These are phyloP conservation scores for Prunus armeniaca DNA, from an alignment of 306 rosid species.

Conservation along the genomic window DNA sequence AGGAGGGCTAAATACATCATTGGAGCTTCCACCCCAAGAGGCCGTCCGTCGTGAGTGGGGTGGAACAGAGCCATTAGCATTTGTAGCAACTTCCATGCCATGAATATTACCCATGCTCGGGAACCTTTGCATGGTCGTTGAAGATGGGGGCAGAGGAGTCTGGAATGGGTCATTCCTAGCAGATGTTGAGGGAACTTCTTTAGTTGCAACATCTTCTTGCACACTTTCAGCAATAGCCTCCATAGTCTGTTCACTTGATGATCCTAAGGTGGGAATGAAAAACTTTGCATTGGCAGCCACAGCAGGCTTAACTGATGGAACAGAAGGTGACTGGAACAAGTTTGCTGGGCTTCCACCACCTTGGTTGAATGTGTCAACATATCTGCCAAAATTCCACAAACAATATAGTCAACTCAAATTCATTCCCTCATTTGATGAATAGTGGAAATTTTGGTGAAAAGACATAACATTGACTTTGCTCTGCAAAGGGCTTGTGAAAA, in stretches of 20 bases:
- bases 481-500: not conserved
- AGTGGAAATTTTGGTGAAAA: not conserved
- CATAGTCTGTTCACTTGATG: slow-evolving; percentile 49
- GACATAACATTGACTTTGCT: not conserved
- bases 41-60: slow-evolving; percentile 65
- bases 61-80: slow-evolving; percentile 24
- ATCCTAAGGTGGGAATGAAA: slow-evolving; percentile 64
- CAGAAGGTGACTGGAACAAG: slow-evolving; percentile 69
- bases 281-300: slow-evolving; percentile 66
- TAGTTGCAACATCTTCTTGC: slow-evolving; percentile 45
- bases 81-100: slow-evolving; percentile 24
- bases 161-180: slow-evolving; percentile 41
- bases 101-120: slow-evolving; percentile 65
- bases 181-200: slow-evolving; percentile 48
- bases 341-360: slow-evolving; percentile 64
- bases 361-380: slow-evolving; percentile 93
- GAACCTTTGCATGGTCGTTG: slow-evolving; percentile 48
- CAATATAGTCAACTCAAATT: not conserved
- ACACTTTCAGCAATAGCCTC: slow-evolving; percentile 58
- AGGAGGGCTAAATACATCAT: slow-evolving; percentile 47
- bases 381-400: slow-evolving; percentile 48
- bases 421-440: not conserved
- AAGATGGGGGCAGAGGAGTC: slow-evolving; percentile 25
- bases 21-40: slow-evolving; percentile 76
- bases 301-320: slow-evolving; percentile 61